Evolutionary conservation across 2,329 filamentous ascomycete genomes (phyloP), one percentile per base, ranked within the genome.

Genomic region (Aspergillus viridinutans): DNA sequence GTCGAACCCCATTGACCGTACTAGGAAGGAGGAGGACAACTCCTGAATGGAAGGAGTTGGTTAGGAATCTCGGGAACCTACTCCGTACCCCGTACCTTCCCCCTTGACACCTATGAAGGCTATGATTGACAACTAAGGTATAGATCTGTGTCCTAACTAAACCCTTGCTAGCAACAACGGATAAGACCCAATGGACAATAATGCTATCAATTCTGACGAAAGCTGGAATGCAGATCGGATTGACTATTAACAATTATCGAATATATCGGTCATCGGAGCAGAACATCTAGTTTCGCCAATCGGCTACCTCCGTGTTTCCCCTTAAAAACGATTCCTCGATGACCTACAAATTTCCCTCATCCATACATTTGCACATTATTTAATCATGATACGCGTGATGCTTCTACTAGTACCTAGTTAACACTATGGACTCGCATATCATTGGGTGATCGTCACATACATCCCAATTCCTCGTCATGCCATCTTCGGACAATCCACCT

Each of bases 381-480:
- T 17, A 8, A 49, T 21, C 6, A 32, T 32, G 49, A 45, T 32
- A n/a, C n/a, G 20, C 21, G 20, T 53, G 26, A 29, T 45, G n/a
- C 25, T 32, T n/a, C 17, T 21, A 26, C 42, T 50, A n/a, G n/a
- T n/a, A n/a, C n/a, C n/a, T n/a, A 26, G 14, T 38, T 9, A 20
- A 26, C 26, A 23, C 50, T 52, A 52, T 52, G 21, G 43, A 47
- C 43, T 23, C 14, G 45, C 25, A 51, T 17, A 35, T 29, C 53
- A 38, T 51, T 38, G 49, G 26, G 20, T 32, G 47, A 53, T 25
- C 14, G n/a, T 26, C 49, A 28, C 42, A 53, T 40, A 42, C n/a
- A 29, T 3, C 17, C 47, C 53, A 17, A 50, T 42, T 54, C 52
- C 49, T 58, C 62, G 60, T 58, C 58, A 62, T 64, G 51, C 62